phyloP scores from a whole-genome alignment of 768 basidiomycete genomes.

The Tylopilus rubrobrunneus region DNA sequence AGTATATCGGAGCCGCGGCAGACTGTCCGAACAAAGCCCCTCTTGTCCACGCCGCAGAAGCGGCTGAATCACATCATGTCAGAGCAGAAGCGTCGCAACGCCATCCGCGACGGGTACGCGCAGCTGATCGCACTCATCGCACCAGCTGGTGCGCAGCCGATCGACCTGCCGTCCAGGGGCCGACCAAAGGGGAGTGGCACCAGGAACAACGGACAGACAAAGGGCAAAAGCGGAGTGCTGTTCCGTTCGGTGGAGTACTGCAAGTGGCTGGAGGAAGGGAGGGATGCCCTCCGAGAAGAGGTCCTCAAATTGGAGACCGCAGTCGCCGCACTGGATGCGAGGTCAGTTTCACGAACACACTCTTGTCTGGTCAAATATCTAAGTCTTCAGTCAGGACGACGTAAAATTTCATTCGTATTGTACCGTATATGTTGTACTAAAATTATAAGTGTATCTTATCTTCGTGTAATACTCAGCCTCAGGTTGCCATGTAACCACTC shows the following conservation, averaged over 20 bases:
- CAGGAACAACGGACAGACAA: constrained; percentile 61
- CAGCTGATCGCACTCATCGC: constrained; percentile 80
- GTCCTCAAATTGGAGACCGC: constrained; percentile 61
- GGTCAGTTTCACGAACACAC: constrained; percentile 11
- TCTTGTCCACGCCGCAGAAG: constrained; percentile 82
- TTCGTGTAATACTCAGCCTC: not conserved
- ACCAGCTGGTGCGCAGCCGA: constrained; percentile 67
- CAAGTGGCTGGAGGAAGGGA: constrained; percentile 81
- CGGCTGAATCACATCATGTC: constrained; percentile 92
- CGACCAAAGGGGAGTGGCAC: constrained; percentile 76
- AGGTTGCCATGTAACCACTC: constrained; percentile 3
- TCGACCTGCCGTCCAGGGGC: constrained; percentile 74
- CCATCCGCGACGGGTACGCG: constrained; percentile 86
- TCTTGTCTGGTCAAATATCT: not conserved
- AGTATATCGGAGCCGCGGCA: constrained; percentile 22
- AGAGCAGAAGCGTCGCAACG: constrained; percentile 90
- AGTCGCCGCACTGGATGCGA: constrained; percentile 8
- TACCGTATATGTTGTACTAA: not conserved
- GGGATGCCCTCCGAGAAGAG: constrained; percentile 66
- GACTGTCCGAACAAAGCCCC: constrained; percentile 48
- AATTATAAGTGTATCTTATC: constrained; percentile 7
- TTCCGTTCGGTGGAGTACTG: constrained; percentile 86
- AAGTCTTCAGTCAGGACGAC: not conserved
- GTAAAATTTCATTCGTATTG: not conserved
- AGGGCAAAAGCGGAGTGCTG: constrained; percentile 87